Evolutionary conservation across 2,329 filamentous ascomycete genomes (phyloP).

Genomic region (Penicillium sp.): DNA sequence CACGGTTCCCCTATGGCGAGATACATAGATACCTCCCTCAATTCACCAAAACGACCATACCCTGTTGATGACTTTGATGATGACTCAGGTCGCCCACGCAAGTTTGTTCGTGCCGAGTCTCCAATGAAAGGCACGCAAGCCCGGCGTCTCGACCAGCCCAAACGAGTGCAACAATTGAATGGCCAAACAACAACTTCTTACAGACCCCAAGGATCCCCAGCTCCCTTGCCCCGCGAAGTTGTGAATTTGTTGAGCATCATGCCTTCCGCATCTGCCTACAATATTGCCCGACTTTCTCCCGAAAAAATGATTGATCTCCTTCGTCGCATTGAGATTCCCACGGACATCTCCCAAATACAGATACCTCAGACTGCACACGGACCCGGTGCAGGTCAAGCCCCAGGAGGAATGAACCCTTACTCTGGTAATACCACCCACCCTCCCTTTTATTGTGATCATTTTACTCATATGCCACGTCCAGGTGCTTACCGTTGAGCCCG

Average conservation of each 20-base stretch:
- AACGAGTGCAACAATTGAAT: slow-evolving; percentile 44
- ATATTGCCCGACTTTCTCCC: slow-evolving; percentile 67
- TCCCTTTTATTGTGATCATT: no score
- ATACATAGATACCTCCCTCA: slow-evolving; percentile 38
- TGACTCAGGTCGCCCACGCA: slow-evolving; percentile 72
- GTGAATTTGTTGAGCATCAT: slow-evolving; percentile 68
- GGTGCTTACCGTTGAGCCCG: slow-evolving; percentile 22
- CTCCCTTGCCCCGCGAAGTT: slow-evolving; percentile 70
- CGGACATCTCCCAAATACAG: slow-evolving; percentile 44
- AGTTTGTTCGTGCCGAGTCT: slow-evolving; percentile 84
- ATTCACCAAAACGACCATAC: slow-evolving; percentile 58
- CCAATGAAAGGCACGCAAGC: slow-evolving; percentile 89
- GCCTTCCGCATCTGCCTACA: slow-evolving; percentile 70
- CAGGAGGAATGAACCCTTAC: slow-evolving; percentile 32
- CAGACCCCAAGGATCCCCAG: slow-evolving; percentile 56
- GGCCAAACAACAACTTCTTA: slow-evolving; percentile 30
- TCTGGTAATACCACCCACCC: slow-evolving; percentile 30
- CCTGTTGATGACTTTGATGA: slow-evolving; percentile 69
- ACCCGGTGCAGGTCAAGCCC: slow-evolving; percentile 22
- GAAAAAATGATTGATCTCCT: slow-evolving; percentile 72
- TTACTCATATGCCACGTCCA: slow-evolving; percentile 3
- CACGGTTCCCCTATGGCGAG: slow-evolving; percentile 38
- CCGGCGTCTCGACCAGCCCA: slow-evolving; percentile 76
- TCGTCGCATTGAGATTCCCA: slow-evolving; percentile 65
- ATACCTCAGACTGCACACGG: slow-evolving; percentile 36